These are phyloP conservation scores for Colletotrichum plurivorum DNA, from an alignment of 2,329 filamentous ascomycete genomes.

Conservation along the genomic window DNA sequence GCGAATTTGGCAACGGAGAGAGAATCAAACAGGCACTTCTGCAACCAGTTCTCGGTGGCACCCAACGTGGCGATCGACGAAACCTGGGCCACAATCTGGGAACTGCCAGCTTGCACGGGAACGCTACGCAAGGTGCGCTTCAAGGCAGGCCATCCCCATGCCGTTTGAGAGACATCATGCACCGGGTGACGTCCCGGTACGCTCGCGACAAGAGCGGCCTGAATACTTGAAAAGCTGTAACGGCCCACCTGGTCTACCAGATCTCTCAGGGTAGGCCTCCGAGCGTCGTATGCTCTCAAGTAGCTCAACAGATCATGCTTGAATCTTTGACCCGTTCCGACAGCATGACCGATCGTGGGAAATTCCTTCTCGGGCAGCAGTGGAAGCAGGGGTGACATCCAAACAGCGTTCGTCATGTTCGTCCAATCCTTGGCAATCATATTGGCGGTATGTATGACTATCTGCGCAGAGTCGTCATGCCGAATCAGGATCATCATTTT, in stretches of 20 bases:
- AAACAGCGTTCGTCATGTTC: slow-evolving; percentile 89
- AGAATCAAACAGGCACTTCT: slow-evolving; percentile 71
- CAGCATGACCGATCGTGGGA: background rate
- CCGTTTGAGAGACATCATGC: slow-evolving; percentile 62
- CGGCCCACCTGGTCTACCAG: slow-evolving; percentile 70
- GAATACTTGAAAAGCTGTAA: slow-evolving; percentile 80
- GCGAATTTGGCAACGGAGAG: slow-evolving; percentile 53
- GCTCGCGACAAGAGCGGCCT: slow-evolving; percentile 82
- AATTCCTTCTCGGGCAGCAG: slow-evolving; percentile 46
- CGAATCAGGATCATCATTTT: slow-evolving; percentile 91
- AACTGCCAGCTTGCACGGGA: slow-evolving; percentile 56
- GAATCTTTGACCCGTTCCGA: slow-evolving; percentile 72
- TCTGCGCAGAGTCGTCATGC: slow-evolving; percentile 81
- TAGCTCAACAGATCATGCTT: slow-evolving; percentile 83
- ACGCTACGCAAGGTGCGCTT: slow-evolving; percentile 71
- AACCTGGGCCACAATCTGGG: slow-evolving; percentile 74
- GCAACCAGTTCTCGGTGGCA: slow-evolving; percentile 79
- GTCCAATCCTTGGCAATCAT: slow-evolving; percentile 91
- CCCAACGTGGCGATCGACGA: slow-evolving; percentile 89
- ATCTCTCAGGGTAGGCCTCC: slow-evolving; percentile 64
- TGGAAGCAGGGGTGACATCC: slow-evolving; percentile 81
- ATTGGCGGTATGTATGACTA: slow-evolving; percentile 91
- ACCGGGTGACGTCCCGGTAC: slow-evolving; percentile 77
- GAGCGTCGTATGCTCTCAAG: slow-evolving; percentile 76
- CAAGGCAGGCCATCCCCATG: slow-evolving; percentile 85